Evolutionary conservation across 2,329 filamentous ascomycete genomes (phyloP).

Genomic region (Pseudogymnoascus sp.): DNA sequence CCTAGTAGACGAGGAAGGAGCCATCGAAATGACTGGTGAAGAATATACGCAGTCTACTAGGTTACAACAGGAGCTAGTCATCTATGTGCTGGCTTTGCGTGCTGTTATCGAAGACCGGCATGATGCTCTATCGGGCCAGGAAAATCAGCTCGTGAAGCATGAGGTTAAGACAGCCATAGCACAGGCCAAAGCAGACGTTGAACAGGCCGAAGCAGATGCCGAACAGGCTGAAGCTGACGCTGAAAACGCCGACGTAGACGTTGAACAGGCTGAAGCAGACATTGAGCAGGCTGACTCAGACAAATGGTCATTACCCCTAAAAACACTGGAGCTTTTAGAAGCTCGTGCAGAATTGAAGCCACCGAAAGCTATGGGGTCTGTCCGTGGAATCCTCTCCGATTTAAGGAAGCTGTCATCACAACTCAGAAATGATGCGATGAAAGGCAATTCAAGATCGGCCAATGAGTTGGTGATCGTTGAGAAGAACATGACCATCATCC

Average conservation of each 20-base stretch:
- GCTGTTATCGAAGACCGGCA: conserved; percentile 72
- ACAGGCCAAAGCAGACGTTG: background rate
- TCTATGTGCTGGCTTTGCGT: conserved; percentile 73
- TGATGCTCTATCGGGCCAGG: conserved; percentile 66
- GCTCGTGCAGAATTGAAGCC: conserved; percentile 44
- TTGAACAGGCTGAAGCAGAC: conserved; percentile 44
- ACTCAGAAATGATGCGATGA: conserved; percentile 50
- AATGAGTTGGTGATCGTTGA: conserved; percentile 61
- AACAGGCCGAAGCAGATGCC: conserved; percentile 12
- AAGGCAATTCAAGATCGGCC: conserved; percentile 46
- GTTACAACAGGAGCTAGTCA: conserved; percentile 80
- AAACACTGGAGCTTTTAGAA: conserved; percentile 45
- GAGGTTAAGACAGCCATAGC: conserved; percentile 49
- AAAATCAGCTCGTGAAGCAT: conserved; percentile 66
- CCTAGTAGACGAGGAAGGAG: conserved; percentile 75
- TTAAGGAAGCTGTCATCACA: conserved; percentile 56
- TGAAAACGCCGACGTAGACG: background rate
- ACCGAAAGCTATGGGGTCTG: conserved; percentile 47
- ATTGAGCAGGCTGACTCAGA: conserved; percentile 18
- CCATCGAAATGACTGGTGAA: conserved; percentile 72
- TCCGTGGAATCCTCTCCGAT: conserved; percentile 64
- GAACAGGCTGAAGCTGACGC: background rate
- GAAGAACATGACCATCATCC: conserved; percentile 53
- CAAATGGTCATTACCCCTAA: conserved; percentile 65
- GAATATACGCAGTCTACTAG: conserved; percentile 86